Percentiles rank a stretch among this genome's conserved stretches.
phyloP scores from a whole-genome alignment of 495 filamentous ascomycete species.

The Penicillium pancosmium region DNA sequence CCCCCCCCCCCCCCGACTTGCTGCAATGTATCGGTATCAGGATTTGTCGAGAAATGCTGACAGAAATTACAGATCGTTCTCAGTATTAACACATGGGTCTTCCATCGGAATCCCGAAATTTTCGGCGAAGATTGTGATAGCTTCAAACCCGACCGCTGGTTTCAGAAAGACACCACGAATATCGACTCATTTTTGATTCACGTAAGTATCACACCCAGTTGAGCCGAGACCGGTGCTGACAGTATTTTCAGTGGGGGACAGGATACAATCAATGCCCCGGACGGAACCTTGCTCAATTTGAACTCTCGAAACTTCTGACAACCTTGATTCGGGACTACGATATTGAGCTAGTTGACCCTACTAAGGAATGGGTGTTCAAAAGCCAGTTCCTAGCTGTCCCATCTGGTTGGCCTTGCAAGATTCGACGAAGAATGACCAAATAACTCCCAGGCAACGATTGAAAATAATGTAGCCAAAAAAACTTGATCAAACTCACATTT shows the following conservation, averaged over 20 bases:
- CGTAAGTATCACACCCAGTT: constrained; percentile 10
- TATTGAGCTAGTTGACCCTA: constrained; percentile 39
- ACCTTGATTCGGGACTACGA: constrained; percentile 47
- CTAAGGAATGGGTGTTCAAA: constrained; percentile 40
- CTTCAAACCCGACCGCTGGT: constrained; percentile 53
- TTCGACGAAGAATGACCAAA: constrained; percentile 11
- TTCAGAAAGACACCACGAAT: constrained; percentile 26
- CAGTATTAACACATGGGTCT: constrained; percentile 47
- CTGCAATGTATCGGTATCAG: neutral
- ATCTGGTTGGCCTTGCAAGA: constrained; percentile 43
- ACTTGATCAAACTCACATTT: neutral
- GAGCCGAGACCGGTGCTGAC: neutral
- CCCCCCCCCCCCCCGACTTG: neutral
- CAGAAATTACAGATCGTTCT: constrained; percentile 33
- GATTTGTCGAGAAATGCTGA: neutral
- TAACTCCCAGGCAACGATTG: neutral
- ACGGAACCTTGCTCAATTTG: constrained; percentile 47
- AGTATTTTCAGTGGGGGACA: constrained; percentile 36
- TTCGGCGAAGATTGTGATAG: constrained; percentile 48
- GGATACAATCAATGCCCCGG: constrained; percentile 50
- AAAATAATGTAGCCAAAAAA: neutral
- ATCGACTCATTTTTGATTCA: constrained; percentile 42
- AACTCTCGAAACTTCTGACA: constrained; percentile 45
- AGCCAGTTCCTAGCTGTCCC: constrained; percentile 42
- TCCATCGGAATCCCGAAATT: constrained; percentile 44